These are phyloP conservation scores for Wallacemonas sp. DNA, from an alignment of 208 protist genomes.

Conservation along the genomic window DNA sequence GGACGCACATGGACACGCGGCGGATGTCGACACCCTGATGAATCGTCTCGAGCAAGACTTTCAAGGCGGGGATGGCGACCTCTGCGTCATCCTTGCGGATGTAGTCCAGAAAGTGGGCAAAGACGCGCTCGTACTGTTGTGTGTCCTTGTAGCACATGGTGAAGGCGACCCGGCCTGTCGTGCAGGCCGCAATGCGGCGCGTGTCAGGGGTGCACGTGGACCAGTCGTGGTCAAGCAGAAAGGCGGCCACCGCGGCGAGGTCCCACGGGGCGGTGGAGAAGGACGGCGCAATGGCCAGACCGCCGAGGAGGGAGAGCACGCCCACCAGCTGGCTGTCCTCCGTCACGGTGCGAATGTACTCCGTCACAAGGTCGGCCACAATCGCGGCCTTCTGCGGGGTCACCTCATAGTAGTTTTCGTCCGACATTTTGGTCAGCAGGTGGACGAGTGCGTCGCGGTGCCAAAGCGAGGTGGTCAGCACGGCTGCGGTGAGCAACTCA, in stretches of 20 bases:
- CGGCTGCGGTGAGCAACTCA: conserved; percentile 50
- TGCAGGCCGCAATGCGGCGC: conserved; percentile 38
- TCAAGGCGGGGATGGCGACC: conserved; percentile 32
- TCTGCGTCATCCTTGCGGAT: conserved; percentile 34
- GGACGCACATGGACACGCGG: conserved; percentile 26
- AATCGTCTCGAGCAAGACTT: conserved; percentile 32
- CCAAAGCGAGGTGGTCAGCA: conserved; percentile 61
- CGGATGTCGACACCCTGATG: conserved; percentile 26
- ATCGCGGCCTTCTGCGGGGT: conserved; percentile 41
- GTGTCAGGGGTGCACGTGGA: conserved; percentile 36
- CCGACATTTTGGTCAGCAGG: conserved; percentile 65
- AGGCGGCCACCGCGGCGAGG: conserved; percentile 45
- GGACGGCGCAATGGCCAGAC: conserved; percentile 44
- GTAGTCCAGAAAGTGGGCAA: conserved; percentile 40
- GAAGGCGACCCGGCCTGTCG: conserved; percentile 39
- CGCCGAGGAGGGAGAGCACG: conserved; percentile 53
- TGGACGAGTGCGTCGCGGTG: conserved; percentile 60
- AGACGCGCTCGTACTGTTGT: conserved; percentile 23
- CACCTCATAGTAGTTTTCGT: conserved; percentile 77
- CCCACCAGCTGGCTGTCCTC: conserved; percentile 59
- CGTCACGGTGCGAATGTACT: conserved; percentile 42
- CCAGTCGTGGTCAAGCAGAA: conserved; percentile 68
- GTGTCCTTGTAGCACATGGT: conserved; percentile 36
- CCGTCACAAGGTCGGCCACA: conserved; percentile 43
- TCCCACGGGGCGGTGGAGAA: conserved; percentile 66